phyloP scores from a whole-genome alignment of 164 flowering plant genomes.

The Piper betle region DNA sequence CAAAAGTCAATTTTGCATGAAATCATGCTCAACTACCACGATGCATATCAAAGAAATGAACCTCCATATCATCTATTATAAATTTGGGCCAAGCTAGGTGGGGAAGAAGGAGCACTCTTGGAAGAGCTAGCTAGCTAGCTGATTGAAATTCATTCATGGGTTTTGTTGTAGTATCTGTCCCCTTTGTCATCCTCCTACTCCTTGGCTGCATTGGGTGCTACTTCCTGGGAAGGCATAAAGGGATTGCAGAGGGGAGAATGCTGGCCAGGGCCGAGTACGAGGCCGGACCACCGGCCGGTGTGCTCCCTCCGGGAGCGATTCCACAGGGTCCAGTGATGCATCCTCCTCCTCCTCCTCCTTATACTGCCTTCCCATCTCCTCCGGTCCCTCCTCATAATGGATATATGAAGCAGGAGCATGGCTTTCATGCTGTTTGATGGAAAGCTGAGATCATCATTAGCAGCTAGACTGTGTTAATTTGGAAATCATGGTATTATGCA shows the following conservation, averaged over 20 bases:
- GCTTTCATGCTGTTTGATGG: neutral
- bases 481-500: neutral
- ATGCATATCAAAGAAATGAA: neutral
- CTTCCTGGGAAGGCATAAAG: slow-evolving; percentile 1
- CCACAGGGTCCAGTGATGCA: neutral
- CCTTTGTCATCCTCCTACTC: neutral
- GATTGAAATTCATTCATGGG: neutral
- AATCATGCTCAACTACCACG: neutral
- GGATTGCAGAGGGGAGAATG: neutral
- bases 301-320: neutral
- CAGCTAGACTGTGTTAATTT: neutral
- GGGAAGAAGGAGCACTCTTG: neutral
- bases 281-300: neutral
- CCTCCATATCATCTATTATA: neutral
- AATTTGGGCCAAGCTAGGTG: neutral
- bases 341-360: neutral
- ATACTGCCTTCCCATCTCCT: slow-evolving; percentile 5
- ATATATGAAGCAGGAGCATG: slow-evolving; percentile 6
- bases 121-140: neutral
- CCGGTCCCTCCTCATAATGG: slow-evolving; percentile 1
- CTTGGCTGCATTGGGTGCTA: neutral
- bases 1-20: neutral
- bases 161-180: neutral
- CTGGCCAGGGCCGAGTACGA: neutral
- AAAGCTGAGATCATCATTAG: neutral